Evolutionary conservation across 179 eudicot species (phyloP).

Genomic region (Camellia oleifera): DNA sequence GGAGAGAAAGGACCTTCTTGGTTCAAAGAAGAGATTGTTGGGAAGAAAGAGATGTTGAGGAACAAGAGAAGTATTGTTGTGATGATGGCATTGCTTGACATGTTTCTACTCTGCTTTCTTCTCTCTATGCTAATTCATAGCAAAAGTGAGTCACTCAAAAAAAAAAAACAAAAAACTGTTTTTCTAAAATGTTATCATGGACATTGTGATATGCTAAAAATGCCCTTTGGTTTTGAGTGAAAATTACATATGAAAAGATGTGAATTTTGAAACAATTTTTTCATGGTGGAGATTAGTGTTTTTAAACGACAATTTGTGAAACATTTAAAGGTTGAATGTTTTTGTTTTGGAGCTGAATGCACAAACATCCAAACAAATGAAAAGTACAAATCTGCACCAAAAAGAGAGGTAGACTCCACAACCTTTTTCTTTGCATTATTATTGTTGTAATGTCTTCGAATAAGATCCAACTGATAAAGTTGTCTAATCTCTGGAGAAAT

Average conservation of each 20-base stretch:
- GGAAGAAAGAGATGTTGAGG: conserved; percentile 18
- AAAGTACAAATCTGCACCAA: neutral
- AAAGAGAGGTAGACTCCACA: conserved; percentile 4
- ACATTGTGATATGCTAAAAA: neutral
- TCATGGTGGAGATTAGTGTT: neutral
- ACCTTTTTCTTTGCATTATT: neutral
- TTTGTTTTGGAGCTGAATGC: neutral
- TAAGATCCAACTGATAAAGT: neutral
- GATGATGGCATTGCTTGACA: conserved; percentile 24
- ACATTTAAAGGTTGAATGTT: neutral
- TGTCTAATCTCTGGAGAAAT: neutral
- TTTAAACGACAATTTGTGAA: neutral
- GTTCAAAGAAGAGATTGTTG: conserved; percentile 24
- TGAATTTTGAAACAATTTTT: neutral
- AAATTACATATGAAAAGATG: neutral
- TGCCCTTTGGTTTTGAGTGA: neutral
- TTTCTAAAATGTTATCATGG: conserved; percentile 11
- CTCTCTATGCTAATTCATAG: neutral
- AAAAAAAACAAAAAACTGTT: too few species aligned
- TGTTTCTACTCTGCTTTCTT: conserved; percentile 16
- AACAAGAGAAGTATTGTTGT: conserved; percentile 20
- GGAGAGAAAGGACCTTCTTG: conserved; percentile 38
- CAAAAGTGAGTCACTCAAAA: neutral
- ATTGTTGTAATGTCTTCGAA: neutral
- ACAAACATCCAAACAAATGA: conserved; percentile 2